Evolutionary conservation across 2,329 filamentous ascomycete genomes (phyloP), one percentile per base, ranked within the genome.

Genomic region (Diplodia scrobiculata): DNA sequence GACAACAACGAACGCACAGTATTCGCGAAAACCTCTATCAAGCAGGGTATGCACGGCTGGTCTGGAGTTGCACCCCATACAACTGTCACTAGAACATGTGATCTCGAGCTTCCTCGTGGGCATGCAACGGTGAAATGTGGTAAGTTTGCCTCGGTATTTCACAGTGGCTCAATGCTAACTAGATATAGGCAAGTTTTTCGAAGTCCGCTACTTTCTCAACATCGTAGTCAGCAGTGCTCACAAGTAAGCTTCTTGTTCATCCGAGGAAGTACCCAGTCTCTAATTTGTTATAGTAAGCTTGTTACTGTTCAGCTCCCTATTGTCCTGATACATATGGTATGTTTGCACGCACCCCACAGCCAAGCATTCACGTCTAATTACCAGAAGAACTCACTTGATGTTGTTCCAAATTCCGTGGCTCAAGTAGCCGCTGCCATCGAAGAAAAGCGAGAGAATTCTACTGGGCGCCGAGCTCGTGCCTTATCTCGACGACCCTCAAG

Each of bases 391-490:
- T 84, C 83, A 0, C 77, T 86, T 51, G 84, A 86, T 66, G 82
- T 85, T 7, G 78, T 84, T 9, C 83, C 84, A 19, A 85, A 85
- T 65, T 82, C 80, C 1, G 81, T 83, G 7, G 83, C 82, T 5
- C 83, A 84, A 73, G 83, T 85, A 2, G 82, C 83, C 34, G 81
- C 82, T 29, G 82, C 83, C 3, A 84, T 84, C 27, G 82, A 84
- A 72, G 81, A 84, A 67, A 84, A 83, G 70, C 75, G 79, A 62
- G 68, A 67, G 9, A 71, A 63, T 25, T 10, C 48, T n/a, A 17
- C 47, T 1, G 29, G 50, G 17, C 41, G 27, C n/a, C 66, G 60
- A 7, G 21, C 51, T 11, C 63, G 54, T 5, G 29, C 47, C 21
- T 69, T 77, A 10, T 71, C 71, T 25, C 72, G 77, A 14, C 74